Percentiles rank a stretch among this genome's conserved stretches.
Conservation (phyloP, 371 early-diverging fungal species). For the Dichotomocladium elegans region DNA sequence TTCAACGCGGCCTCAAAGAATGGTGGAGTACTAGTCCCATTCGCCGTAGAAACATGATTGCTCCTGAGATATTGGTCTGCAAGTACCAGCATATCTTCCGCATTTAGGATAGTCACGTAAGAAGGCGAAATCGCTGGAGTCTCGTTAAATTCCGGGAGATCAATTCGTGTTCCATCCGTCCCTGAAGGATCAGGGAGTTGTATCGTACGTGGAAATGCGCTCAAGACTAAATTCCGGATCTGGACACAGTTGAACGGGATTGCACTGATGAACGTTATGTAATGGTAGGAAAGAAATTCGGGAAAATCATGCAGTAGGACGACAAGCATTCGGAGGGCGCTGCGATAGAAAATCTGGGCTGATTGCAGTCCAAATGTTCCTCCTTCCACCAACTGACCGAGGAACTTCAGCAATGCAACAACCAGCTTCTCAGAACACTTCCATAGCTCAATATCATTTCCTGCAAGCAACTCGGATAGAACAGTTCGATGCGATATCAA, state of each 20-base stretch:
- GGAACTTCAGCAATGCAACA: slow-evolving; percentile 76
- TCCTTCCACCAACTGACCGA: slow-evolving; percentile 78
- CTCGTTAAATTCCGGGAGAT: slow-evolving; percentile 71
- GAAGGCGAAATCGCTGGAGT: slow-evolving; percentile 7
- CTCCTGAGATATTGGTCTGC: neutral
- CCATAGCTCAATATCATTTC: slow-evolving; percentile 61
- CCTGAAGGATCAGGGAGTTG: slow-evolving; percentile 94
- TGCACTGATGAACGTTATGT: slow-evolving; percentile 81
- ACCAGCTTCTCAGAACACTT: slow-evolving; percentile 78
- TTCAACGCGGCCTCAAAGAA: neutral
- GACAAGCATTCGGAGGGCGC: slow-evolving; percentile 85
- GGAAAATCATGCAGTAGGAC: slow-evolving; percentile 96
- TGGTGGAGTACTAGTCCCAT: neutral
- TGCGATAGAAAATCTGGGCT: slow-evolving; percentile 81
- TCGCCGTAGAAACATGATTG: neutral
- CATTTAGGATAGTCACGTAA: neutral
- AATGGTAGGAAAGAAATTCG: slow-evolving; percentile 90
- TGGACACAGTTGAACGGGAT: slow-evolving; percentile 93
- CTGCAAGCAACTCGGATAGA: slow-evolving; percentile 77
- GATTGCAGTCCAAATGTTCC: slow-evolving; percentile 59
- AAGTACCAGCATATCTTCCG: neutral
- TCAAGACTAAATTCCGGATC: slow-evolving; percentile 89
- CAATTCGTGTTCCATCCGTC: slow-evolving; percentile 83
- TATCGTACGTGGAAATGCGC: slow-evolving; percentile 93
- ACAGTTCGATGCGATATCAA: slow-evolving; percentile 87